phyloP scores from a whole-genome alignment of 2,329 filamentous ascomycete genomes.

The Aspergillus candidus region DNA sequence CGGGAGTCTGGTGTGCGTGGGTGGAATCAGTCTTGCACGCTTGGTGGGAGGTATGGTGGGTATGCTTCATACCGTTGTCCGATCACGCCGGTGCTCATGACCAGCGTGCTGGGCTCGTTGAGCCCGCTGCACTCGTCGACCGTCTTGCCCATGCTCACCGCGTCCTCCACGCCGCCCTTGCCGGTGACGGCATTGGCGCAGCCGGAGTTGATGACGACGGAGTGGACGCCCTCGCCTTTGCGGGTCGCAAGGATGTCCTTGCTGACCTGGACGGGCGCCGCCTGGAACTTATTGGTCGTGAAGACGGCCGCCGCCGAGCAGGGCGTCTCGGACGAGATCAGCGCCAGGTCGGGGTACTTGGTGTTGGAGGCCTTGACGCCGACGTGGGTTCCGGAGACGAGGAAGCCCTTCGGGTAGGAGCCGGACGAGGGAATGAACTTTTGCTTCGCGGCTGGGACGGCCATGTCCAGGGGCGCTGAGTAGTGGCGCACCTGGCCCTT shows the following conservation, averaged over 20 bases:
- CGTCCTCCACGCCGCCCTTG: slow-evolving; percentile 81
- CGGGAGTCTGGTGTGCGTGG: slow-evolving; percentile 55
- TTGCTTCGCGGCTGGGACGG: slow-evolving; percentile 71
- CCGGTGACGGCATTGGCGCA: slow-evolving; percentile 97
- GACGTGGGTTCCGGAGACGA: slow-evolving; percentile 78
- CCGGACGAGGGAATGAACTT: slow-evolving; percentile 84
- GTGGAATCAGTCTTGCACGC: background rate
- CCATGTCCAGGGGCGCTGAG: slow-evolving; percentile 41
- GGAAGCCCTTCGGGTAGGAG: slow-evolving; percentile 85
- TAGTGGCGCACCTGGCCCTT: slow-evolving; percentile 39
- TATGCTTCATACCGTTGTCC: slow-evolving; percentile 63
- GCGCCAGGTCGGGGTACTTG: slow-evolving; percentile 80
- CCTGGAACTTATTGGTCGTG: slow-evolving; percentile 97
- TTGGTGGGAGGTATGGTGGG: background rate
- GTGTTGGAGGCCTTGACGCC: slow-evolving; percentile 93
- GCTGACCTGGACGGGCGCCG: slow-evolving; percentile 86
- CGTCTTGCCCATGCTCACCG: slow-evolving; percentile 70
- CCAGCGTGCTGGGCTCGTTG: slow-evolving; percentile 61
- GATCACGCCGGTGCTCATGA: slow-evolving; percentile 98
- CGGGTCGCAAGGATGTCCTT: slow-evolving; percentile 62
- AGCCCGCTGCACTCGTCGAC: slow-evolving; percentile 63
- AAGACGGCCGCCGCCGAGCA: slow-evolving; percentile 89
- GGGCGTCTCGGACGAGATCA: slow-evolving; percentile 78
- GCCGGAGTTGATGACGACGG: slow-evolving; percentile 88
- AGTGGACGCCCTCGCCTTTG: slow-evolving; percentile 64